Evolutionary conservation across 2,329 filamentous ascomycete species (phyloP).

Genomic region (Pyricularia sp.): DNA sequence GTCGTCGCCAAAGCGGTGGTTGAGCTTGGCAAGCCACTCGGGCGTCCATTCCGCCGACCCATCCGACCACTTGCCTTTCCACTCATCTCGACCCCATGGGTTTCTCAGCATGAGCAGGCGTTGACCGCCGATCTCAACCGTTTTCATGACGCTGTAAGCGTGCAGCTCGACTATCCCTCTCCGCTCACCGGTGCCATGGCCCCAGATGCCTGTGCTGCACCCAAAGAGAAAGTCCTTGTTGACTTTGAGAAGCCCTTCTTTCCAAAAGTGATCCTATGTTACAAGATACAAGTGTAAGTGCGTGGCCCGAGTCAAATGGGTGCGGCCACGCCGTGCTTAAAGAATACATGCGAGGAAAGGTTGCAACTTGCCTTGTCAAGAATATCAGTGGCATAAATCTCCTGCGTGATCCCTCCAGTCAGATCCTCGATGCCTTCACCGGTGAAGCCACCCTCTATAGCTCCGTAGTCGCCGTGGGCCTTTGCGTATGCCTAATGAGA

Average conservation of each 20-base stretch:
- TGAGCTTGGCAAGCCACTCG: slow-evolving; percentile 42
- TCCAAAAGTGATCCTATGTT: slow-evolving; percentile 59
- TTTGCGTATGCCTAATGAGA: slow-evolving; percentile 47
- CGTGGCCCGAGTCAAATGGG: neutral
- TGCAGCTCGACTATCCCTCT: slow-evolving; percentile 45
- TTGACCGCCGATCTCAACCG: slow-evolving; percentile 33
- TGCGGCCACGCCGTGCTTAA: neutral
- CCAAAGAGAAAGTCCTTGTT: slow-evolving; percentile 71
- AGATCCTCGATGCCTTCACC: slow-evolving; percentile 38
- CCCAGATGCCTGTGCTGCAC: slow-evolving; percentile 52
- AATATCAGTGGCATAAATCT: slow-evolving; percentile 56
- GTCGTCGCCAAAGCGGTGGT: slow-evolving; percentile 46
- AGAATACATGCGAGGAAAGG: neutral
- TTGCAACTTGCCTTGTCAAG: slow-evolving; percentile 40
- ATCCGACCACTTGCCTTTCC: slow-evolving; percentile 47
- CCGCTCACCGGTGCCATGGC: slow-evolving; percentile 46
- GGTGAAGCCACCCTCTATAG: slow-evolving; percentile 56
- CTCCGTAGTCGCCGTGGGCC: slow-evolving; percentile 58
- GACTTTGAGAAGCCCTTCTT: slow-evolving; percentile 63
- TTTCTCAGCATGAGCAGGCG: slow-evolving; percentile 38
- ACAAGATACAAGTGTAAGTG: neutral
- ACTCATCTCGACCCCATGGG: slow-evolving; percentile 49
- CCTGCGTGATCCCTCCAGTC: slow-evolving; percentile 56
- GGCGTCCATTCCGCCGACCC: slow-evolving; percentile 49
- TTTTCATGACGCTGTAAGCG: slow-evolving; percentile 48